Evolutionary conservation across 2,329 filamentous ascomycete species (phyloP).

Genomic region (Fusarium cicatricum): DNA sequence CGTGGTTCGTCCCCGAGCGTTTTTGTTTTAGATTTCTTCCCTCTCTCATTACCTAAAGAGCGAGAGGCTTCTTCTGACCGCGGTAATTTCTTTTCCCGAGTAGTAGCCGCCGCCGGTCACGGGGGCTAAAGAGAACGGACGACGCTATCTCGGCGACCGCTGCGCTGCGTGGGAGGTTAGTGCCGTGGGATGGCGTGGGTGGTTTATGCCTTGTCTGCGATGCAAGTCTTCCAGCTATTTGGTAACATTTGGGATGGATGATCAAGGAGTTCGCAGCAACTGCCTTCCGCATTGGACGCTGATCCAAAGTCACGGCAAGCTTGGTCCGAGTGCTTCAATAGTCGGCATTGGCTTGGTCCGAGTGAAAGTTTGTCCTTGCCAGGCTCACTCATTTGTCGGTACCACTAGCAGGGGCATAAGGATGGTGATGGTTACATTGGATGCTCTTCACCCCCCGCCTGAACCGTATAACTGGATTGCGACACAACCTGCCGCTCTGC

Average conservation of each 20-base stretch:
- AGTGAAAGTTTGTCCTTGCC: conserved; percentile 15
- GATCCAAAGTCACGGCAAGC: background rate
- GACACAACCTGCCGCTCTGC: too few species aligned
- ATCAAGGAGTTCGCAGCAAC: background rate
- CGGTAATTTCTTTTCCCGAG: background rate
- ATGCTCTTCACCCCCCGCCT: too few species aligned
- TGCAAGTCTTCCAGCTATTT: background rate
- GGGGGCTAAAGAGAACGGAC: background rate
- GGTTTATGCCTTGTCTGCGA: background rate
- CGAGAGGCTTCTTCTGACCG: background rate
- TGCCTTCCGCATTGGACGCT: too few species aligned
- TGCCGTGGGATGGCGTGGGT: background rate
- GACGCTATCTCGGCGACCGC: too few species aligned
- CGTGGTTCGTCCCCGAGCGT: conserved; percentile 5
- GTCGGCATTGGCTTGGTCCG: background rate
- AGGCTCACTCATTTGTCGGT: background rate
- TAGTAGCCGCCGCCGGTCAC: background rate
- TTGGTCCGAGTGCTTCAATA: background rate
- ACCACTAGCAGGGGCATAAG: too few species aligned
- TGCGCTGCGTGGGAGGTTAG: background rate
- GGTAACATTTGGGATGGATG: background rate
- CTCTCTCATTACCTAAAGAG: too few species aligned
- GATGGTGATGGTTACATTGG: too few species aligned
- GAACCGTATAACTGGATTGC: too few species aligned
- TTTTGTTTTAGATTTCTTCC: background rate